A percentile compares a stretch with the other conserved stretches of the same genome.
Conservation (phyloP, 106 monocot species). For the Acanthochlamys bracteata region DNA sequence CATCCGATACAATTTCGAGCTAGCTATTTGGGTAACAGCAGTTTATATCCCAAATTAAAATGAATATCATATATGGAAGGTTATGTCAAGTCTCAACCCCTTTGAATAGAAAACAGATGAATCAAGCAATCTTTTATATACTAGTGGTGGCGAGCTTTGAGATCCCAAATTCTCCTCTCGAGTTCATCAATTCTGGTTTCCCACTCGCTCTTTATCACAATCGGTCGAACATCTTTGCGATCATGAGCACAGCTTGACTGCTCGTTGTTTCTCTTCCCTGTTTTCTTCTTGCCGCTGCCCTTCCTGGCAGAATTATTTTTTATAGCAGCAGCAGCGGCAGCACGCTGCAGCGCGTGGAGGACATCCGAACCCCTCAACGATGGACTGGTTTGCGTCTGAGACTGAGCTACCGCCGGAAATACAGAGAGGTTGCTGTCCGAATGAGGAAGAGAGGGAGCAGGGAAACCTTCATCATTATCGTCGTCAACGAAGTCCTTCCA, state of each 20-base stretch:
- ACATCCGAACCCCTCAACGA: constrained; percentile 16
- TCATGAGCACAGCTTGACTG: background rate
- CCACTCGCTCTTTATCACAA: constrained; percentile 13
- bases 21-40: no score
- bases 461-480: background rate
- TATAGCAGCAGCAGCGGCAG: constrained; percentile 5
- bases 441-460: background rate
- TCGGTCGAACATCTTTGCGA: constrained; percentile 5
- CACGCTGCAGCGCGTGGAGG: constrained; percentile 15
- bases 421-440: background rate
- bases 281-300: no score
- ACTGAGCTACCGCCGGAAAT: background rate
- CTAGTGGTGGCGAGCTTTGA: background rate
- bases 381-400: background rate
- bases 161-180: constrained; percentile 2
- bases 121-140: no score
- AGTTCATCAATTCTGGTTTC: constrained; percentile 9
- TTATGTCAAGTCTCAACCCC: no score
- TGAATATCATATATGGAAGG: no score
- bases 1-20: no score
- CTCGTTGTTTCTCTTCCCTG: background rate
- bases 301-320: background rate
- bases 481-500: background rate
- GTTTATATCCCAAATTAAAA: no score
- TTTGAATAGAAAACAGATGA: background rate